Percentiles rank a stretch among this genome's conserved stretches.
Conservation (phyloP, 2,329 filamentous ascomycete genomes). For the Chaetomium globosum region DNA sequence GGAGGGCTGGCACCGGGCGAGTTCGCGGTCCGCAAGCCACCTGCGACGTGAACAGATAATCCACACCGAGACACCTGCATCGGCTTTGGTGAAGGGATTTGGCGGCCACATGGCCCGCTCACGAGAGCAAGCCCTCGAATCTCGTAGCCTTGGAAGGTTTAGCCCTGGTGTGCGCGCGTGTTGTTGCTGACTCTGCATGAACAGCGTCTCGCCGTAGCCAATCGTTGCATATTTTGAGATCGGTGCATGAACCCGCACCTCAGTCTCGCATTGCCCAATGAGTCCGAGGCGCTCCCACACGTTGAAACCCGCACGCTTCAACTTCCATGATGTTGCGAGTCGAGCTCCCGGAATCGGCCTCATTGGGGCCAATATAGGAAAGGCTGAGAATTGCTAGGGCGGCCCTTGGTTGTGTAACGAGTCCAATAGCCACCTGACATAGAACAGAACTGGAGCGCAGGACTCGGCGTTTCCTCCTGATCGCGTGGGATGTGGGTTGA, state of each 20-base stretch:
- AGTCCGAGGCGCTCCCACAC: constrained; percentile 21
- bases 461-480: not conserved
- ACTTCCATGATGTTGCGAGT: constrained; percentile 2
- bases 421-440: not conserved
- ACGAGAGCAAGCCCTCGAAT: not conserved
- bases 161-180: not conserved
- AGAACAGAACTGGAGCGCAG: not conserved
- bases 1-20: constrained; percentile 25
- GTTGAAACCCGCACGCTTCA: constrained; percentile 12
- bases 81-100: not conserved
- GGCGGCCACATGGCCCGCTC: constrained; percentile 11
- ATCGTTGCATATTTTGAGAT: constrained; percentile 21
- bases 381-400: not conserved
- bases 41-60: constrained; percentile 25
- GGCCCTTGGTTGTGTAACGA: not conserved
- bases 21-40: constrained; percentile 14
- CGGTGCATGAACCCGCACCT: constrained; percentile 26
- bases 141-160: not conserved
- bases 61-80: constrained; percentile 15
- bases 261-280: constrained; percentile 23
- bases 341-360: not conserved
- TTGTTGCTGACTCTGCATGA: constrained; percentile 25
- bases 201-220: constrained; percentile 21
- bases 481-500: constrained; percentile 6
- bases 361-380: not conserved